Evolutionary conservation across 139 green algal genomes (phyloP).

Genomic region (Eudorina sp.): DNA sequence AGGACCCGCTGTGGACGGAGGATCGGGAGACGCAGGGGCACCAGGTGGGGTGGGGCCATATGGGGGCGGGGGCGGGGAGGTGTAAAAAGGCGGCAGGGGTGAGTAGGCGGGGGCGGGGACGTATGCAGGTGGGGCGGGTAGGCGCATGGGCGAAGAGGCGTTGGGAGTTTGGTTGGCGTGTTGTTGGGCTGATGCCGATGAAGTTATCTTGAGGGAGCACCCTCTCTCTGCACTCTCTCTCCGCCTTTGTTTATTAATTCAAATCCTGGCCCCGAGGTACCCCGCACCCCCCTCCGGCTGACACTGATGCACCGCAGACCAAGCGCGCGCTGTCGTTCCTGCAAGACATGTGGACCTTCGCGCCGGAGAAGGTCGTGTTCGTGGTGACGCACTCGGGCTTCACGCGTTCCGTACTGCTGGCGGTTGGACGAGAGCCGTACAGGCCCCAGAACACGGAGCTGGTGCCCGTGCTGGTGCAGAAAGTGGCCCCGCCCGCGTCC

Average conservation of each 20-base stretch:
- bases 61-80: not conserved
- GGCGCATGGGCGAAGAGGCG: no score
- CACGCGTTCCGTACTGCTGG: constrained; percentile 72
- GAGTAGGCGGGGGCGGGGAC: not conserved
- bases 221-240: no score
- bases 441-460: constrained; percentile 71
- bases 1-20: constrained; percentile 73
- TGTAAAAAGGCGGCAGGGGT: not conserved
- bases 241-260: no score
- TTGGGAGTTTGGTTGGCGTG: no score
- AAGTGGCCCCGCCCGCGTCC: not conserved
- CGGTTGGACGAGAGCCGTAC: constrained; percentile 71
- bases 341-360: constrained; percentile 64
- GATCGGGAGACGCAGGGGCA: constrained; percentile 71
- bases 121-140: no score
- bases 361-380: constrained; percentile 65
- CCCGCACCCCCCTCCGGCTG: no score
- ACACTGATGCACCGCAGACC: constrained; percentile 45
- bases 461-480: constrained; percentile 62
- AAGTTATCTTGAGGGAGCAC: no score
- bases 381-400: constrained; percentile 78
- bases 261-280: no score
- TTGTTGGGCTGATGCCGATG: no score
- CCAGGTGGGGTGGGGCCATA: constrained; percentile 52
- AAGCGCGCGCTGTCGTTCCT: constrained; percentile 71